Conservation (phyloP, 148 eudicot genomes). For the Rhododendron henanense region DNA sequence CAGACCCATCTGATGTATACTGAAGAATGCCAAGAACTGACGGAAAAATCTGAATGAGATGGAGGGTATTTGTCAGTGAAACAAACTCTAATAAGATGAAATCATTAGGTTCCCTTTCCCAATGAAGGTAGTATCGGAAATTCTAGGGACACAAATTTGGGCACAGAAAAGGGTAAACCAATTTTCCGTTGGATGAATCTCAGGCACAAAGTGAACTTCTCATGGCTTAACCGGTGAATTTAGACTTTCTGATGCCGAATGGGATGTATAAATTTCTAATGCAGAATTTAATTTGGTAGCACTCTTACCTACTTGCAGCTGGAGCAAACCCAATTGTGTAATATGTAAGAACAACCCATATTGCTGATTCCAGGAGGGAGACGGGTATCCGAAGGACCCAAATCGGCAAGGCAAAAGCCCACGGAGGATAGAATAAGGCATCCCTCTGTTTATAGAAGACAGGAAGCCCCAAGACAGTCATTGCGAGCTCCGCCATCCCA, state of each 20-base stretch:
- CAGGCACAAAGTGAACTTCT: not conserved
- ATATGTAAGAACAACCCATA: constrained; percentile 44
- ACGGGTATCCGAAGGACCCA: constrained; percentile 43
- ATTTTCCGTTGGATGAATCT: not conserved
- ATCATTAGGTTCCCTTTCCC: not conserved
- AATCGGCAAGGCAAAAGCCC: constrained; percentile 51
- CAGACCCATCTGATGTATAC: constrained; percentile 65
- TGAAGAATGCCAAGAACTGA: constrained; percentile 60
- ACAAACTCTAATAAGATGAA: not conserved
- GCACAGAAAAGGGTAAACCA: not conserved
- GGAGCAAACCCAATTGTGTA: constrained; percentile 48
- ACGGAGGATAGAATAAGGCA: constrained; percentile 35
- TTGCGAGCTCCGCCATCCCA: constrained; percentile 38
- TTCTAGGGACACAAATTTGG: not conserved
- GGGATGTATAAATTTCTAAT: not conserved
- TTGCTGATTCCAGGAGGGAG: constrained; percentile 37
- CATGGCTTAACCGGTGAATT: not conserved
- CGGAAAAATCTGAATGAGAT: constrained; percentile 46
- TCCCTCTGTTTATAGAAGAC: constrained; percentile 41
- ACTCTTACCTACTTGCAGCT: constrained; percentile 33
- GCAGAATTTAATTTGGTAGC: not conserved
- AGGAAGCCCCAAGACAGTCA: constrained; percentile 32
- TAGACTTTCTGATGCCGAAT: not conserved
- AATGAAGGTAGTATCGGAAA: not conserved
- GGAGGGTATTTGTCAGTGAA: not conserved